Evolutionary conservation across 208 protist species (phyloP).

Genomic region (Tetramitus jugosus): DNA sequence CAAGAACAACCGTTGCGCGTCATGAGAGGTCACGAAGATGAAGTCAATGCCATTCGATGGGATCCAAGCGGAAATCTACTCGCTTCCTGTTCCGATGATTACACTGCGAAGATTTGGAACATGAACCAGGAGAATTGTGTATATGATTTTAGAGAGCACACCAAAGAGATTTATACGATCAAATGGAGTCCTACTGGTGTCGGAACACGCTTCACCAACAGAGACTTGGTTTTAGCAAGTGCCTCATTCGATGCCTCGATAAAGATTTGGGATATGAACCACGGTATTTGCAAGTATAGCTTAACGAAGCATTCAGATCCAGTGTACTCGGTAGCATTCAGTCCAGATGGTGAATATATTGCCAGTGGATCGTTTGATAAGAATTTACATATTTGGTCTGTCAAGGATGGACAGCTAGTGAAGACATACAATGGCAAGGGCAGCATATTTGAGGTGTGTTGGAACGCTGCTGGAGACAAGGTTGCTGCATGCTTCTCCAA

Average conservation of each 20-base stretch:
- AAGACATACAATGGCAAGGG: slow-evolving; percentile 53
- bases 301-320: slow-evolving; percentile 44
- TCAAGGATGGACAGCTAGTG: slow-evolving; percentile 50
- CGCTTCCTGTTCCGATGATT: slow-evolving; percentile 75
- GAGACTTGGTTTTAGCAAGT: slow-evolving; percentile 45
- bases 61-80: slow-evolving; percentile 55
- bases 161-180: slow-evolving; percentile 64
- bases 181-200: slow-evolving; percentile 47
- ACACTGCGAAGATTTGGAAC: slow-evolving; percentile 60
- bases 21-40: slow-evolving; percentile 53
- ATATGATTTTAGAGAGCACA: slow-evolving; percentile 45
- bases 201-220: slow-evolving; percentile 43
- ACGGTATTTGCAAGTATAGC: slow-evolving; percentile 41
- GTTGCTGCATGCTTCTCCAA: slow-evolving; percentile 51
- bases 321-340: slow-evolving; percentile 26
- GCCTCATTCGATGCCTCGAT: slow-evolving; percentile 56
- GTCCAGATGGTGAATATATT: slow-evolving; percentile 54
- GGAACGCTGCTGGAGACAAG: slow-evolving; percentile 49
- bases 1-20: slow-evolving; percentile 32
- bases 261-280: slow-evolving; percentile 53
- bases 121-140: slow-evolving; percentile 38
- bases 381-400: slow-evolving; percentile 59
- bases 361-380: slow-evolving; percentile 62
- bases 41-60: slow-evolving; percentile 77
- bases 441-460: slow-evolving; percentile 70